A percentile compares a stretch with the other conserved stretches of the same genome.
These are phyloP conservation scores for Colletotrichum euphorbiae DNA, from an alignment of 2,329 filamentous ascomycete genomes.

Conservation along the genomic window DNA sequence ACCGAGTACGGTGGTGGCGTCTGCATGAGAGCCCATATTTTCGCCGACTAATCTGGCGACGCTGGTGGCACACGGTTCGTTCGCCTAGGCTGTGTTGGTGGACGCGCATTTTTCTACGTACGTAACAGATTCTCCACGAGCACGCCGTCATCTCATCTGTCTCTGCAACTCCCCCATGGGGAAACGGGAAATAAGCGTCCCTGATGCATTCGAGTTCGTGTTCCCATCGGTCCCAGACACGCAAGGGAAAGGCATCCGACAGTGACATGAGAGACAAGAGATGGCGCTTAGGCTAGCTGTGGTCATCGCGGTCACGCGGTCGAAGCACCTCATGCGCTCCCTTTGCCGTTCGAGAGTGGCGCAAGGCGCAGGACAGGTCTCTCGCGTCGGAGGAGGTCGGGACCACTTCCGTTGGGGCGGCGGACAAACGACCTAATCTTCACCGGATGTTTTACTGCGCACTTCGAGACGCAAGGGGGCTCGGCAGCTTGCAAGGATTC, in stretches of 20 bases:
- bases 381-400: slow-evolving; percentile 18
- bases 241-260: neutral
- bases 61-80: slow-evolving; percentile 8
- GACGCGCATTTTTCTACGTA: slow-evolving; percentile 13
- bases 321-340: neutral
- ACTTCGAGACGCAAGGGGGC: slow-evolving; percentile 22
- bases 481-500: slow-evolving; percentile 19
- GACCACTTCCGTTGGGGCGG: neutral
- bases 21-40: slow-evolving; percentile 8
- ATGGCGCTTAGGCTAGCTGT: slow-evolving; percentile 11
- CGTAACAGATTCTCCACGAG: slow-evolving; percentile 22
- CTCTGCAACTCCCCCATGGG: slow-evolving; percentile 24
- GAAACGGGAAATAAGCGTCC: slow-evolving; percentile 17
- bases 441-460: slow-evolving; percentile 25
- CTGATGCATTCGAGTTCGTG: neutral
- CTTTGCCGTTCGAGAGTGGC: neutral
- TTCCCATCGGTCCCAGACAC: slow-evolving; percentile 5
- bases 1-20: too few species aligned
- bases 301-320: slow-evolving; percentile 7
- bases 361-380: neutral
- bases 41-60: slow-evolving; percentile 23
- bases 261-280: slow-evolving; percentile 7
- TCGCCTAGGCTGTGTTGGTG: neutral
- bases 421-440: neutral
- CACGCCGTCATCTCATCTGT: slow-evolving; percentile 16